A percentile compares a stretch with the other conserved stretches of the same genome.
These are phyloP conservation scores for Oryza longistaminata DNA, from an alignment of 176 grass and related monocot species.

Conservation along the genomic window DNA sequence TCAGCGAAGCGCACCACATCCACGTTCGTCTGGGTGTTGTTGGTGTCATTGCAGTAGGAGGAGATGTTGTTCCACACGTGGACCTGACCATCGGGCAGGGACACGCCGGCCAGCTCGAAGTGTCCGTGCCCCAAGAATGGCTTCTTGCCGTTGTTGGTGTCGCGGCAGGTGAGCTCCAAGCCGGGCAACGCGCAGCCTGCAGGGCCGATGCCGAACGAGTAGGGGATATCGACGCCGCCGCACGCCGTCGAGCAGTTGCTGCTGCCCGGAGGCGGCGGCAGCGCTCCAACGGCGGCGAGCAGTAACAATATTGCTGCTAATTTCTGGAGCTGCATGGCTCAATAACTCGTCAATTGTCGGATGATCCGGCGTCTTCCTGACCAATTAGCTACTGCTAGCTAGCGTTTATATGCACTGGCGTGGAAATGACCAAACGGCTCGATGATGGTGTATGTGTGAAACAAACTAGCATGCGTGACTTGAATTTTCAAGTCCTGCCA, in stretches of 20 bases:
- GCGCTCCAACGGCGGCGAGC: too few species aligned
- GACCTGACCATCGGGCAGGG: neutral
- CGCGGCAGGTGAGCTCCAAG: neutral
- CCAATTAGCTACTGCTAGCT: too few species aligned
- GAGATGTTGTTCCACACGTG: constrained; percentile 1
- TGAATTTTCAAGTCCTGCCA: too few species aligned
- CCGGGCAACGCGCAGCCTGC: neutral
- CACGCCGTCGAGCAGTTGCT: neutral
- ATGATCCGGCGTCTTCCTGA: too few species aligned
- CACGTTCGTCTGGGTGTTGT: too few species aligned
- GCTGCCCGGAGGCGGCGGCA: neutral
- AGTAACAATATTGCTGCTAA: neutral
- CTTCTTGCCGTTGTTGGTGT: neutral
- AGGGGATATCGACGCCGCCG: neutral
- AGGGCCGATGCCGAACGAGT: neutral
- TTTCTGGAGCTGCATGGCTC: neutral
- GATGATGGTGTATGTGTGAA: too few species aligned
- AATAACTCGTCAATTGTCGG: too few species aligned
- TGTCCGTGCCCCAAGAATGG: neutral
- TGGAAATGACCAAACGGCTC: too few species aligned
- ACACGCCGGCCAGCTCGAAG: neutral
- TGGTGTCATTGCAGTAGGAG: constrained; percentile 11
- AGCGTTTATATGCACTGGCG: too few species aligned
- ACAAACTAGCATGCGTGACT: too few species aligned
- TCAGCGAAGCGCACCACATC: too few species aligned